These are phyloP conservation scores for Pleurotus platypus DNA, from an alignment of 768 basidiomycete species.

Conservation along the genomic window DNA sequence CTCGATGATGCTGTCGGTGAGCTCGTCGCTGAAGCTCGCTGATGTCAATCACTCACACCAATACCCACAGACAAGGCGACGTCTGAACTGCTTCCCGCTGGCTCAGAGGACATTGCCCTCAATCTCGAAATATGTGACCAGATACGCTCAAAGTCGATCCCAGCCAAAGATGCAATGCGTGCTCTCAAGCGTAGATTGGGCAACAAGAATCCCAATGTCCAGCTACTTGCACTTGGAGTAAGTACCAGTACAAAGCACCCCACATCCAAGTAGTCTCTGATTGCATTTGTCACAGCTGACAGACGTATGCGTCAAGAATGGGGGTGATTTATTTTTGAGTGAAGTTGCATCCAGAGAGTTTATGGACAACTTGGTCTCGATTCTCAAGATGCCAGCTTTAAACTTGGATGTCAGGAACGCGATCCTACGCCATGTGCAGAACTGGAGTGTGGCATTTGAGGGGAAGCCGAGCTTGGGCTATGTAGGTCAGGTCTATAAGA, in stretches of 20 bases:
- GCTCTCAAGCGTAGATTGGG: conserved; percentile 82
- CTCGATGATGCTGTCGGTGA: conserved; percentile 80
- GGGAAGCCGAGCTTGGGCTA: conserved; percentile 72
- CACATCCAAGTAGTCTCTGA: conserved; percentile 1
- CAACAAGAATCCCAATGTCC: conserved; percentile 96
- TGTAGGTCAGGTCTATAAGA: conserved; percentile 77
- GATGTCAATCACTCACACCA: conserved; percentile 9
- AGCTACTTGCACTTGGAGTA: conserved; percentile 82
- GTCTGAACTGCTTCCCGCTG: conserved; percentile 80
- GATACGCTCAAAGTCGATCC: conserved; percentile 86
- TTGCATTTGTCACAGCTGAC: conserved; percentile 52
- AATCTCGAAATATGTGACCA: conserved; percentile 97
- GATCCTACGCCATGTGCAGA: conserved; percentile 80
- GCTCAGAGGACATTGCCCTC: conserved; percentile 86
- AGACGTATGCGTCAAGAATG: conserved; percentile 95
- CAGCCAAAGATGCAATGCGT: conserved; percentile 84
- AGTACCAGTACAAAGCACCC: conserved; percentile 26
- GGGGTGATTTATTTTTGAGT: conserved; percentile 84
- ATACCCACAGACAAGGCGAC: conserved; percentile 80
- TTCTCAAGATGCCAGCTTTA: conserved; percentile 72
- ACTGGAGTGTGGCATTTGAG: conserved; percentile 90
- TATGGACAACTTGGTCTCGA: conserved; percentile 88
- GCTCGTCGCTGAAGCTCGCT: conserved; percentile 19
- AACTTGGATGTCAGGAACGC: conserved; percentile 82
- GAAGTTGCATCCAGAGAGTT: conserved; percentile 90